Base-by-base conservation (phyloP, 139 green algal genomes). In the Nannochloris sp. region DNA sequence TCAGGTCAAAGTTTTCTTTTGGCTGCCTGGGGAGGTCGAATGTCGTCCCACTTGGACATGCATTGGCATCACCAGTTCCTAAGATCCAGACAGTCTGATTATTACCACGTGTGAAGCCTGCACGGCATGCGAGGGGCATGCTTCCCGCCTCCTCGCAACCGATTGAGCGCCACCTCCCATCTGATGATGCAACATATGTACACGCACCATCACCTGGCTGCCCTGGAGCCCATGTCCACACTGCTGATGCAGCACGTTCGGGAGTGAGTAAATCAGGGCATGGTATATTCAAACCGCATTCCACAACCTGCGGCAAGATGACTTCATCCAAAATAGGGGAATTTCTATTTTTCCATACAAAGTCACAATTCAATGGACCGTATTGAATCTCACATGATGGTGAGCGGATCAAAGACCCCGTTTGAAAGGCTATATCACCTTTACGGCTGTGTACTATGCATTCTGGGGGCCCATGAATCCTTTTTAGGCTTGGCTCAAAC, bases 191-290 rank as follows among this genome's bases (percentile, higher is more conserved):
- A 5, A 81, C 53, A 25, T 75, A 48, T 8, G 65, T 67, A 62
- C 77, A 83, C 44, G 59, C 43, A 31, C 46, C 65, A 21, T 46
- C 34, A 44, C 7, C 7, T 53, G 71, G 74, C 49, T 87, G 70
- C 1, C 65, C 76, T 2, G 70, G 63, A 3, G 82, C 76, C 83
- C 83, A 90, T 15, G 67, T 80, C 83, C 83, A 90, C 14, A 90
- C 73, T 51, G 61, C 63, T 16, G 73, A 57, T 6, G 70, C 70
- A 10, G 69, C 75, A 3, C 73, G 60, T 3, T 46, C 23, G 18
- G 83, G 83, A 3, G 78, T 88, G 2, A 90, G 57, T 44, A 66
- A 48, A 72, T 90, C 83, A 2, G 83, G 81, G 4, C 69, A 73
- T 14, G 83, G 80, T 48, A 80, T 68, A 62, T 86, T 88, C 25